A percentile compares a stretch with the other conserved stretches of the same genome.
Evolutionary conservation across 2,329 filamentous ascomycete species (phyloP).

Genomic region (Gnomoniopsis sp.): DNA sequence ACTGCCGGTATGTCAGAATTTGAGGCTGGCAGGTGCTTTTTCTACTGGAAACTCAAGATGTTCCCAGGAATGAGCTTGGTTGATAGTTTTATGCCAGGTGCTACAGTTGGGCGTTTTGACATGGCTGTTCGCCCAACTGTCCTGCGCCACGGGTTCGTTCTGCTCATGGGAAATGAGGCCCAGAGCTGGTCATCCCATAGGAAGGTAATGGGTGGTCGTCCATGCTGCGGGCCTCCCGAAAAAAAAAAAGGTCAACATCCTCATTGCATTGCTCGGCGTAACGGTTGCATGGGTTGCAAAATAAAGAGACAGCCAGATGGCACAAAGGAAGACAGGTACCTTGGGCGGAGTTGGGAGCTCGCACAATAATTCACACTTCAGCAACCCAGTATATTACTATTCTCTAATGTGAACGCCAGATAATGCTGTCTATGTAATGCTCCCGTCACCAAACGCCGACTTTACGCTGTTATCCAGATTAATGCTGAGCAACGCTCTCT

Average conservation of each 20-base stretch:
- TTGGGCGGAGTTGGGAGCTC: background rate
- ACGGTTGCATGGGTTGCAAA: conserved; percentile 3
- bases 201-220: too few relatives aligned
- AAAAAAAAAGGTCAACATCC: conserved; percentile 8
- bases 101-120: too few relatives aligned
- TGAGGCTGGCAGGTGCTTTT: too few relatives aligned
- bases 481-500: conserved; percentile 9
- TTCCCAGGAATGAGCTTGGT: too few relatives aligned
- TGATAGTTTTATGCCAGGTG: too few relatives aligned
- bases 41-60: too few relatives aligned
- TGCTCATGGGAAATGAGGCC: too few relatives aligned
- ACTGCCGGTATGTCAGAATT: too few relatives aligned
- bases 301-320: background rate
- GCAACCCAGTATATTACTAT: background rate
- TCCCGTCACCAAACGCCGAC: conserved; percentile 1
- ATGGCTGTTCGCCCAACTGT: too few relatives aligned
- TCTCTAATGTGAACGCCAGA: conserved; percentile 1
- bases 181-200: too few relatives aligned
- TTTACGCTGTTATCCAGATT: background rate
- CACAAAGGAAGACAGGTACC: background rate
- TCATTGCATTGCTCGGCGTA: conserved; percentile 17
- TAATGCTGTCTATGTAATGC: conserved; percentile 2
- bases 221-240: background rate
- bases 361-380: background rate
- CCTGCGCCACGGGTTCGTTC: too few relatives aligned